A percentile compares a stretch with the other conserved stretches of the same genome.
Evolutionary conservation across 306 rosid species (phyloP).

Genomic region (Glycine tomentella): DNA sequence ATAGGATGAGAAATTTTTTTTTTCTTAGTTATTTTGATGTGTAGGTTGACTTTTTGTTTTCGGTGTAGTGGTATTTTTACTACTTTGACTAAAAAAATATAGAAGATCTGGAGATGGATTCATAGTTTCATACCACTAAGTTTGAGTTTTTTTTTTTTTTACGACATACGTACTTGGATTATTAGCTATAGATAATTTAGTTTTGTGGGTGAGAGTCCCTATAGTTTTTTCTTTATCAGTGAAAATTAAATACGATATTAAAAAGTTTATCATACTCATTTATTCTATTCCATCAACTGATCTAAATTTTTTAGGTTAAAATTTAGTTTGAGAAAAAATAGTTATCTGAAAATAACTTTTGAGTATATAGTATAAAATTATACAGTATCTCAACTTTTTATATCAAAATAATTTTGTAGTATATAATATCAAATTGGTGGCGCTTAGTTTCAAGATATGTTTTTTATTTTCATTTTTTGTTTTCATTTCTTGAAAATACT

Average conservation of each 20-base stretch:
- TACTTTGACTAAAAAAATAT: conserved; percentile 17
- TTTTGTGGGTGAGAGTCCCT: background rate
- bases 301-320: too few relatives aligned
- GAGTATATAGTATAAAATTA: background rate
- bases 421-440: too few relatives aligned
- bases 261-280: too few relatives aligned
- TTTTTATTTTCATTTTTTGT: too few relatives aligned
- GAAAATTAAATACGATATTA: too few relatives aligned
- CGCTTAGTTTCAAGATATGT: too few relatives aligned
- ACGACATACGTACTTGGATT: background rate
- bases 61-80: background rate
- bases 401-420: too few relatives aligned
- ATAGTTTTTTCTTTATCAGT: too few relatives aligned
- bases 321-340: background rate
- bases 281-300: too few relatives aligned
- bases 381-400: too few relatives aligned
- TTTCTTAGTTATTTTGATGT: background rate
- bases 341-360: background rate
- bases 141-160: background rate
- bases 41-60: background rate
- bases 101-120: background rate
- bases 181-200: background rate
- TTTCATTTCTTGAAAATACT: too few relatives aligned
- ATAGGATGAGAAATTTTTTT: background rate
- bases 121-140: background rate